Evolutionary conservation across 2,329 filamentous ascomycete genomes (phyloP), one percentile per base, ranked within the genome.

Genomic region (Chalara sp.): DNA sequence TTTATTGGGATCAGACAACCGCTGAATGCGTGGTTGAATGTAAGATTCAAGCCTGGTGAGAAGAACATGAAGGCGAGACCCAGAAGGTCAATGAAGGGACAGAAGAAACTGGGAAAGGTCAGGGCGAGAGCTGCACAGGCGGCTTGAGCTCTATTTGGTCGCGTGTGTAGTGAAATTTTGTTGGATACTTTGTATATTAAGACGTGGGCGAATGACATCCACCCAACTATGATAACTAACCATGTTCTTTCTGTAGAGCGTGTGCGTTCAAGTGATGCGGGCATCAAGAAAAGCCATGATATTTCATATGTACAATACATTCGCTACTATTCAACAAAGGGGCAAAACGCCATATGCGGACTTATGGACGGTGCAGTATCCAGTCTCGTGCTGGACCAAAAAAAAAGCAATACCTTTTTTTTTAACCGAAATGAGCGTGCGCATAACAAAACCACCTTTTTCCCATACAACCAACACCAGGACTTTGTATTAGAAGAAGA

Each of bases 1-100:
- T 93, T 87, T 59, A 74, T 97, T 32, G 84, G 77, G 1, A 70
- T 72, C 7, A 75, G 89, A 35, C 67, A 65, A 57, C 86, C 87
- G 1, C 83, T 95, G 74, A 83, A 86, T 59, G 87, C 81, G 6
- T 90, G 83, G 79, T 52, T 84, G 53, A 68, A 70, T 55, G 70
- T 72, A 48, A 78, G 78, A 56, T 81, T 80, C 64, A 79, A 79
- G 31, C 72, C 70, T 11, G 68, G 73, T n/a, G 68, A 72, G 29
- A 69, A 74, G 51, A 73, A 76, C 51, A 72, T 70, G 61, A 76
- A 70, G 58, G 70, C 65, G 12, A 72, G 87, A 53, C 87, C 85
- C 30, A 75, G 84, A 58, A 77, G 73, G 67, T 86, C 83, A 63
- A 89, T 89, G 84, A 86, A 80, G 65, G 80, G 80, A 1, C 64